Evolutionary conservation across 345 rosid genomes (phyloP).

Genomic region (Arabis alpina): DNA sequence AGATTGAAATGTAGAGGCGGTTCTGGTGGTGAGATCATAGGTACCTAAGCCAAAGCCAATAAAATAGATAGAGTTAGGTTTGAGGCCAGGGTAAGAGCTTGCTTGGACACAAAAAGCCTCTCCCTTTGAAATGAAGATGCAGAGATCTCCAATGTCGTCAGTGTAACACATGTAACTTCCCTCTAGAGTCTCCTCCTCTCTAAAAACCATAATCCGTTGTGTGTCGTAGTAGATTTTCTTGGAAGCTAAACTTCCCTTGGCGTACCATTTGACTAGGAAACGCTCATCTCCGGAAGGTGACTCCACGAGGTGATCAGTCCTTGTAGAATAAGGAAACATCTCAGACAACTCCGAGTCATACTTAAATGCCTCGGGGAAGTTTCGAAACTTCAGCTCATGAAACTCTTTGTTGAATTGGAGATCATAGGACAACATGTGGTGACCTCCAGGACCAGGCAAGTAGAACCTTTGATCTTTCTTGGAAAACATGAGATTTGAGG

Average conservation of each 20-base stretch:
- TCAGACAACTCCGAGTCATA: neutral
- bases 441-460: slow-evolving; percentile 32
- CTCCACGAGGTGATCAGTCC: neutral
- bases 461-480: slow-evolving; percentile 18
- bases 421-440: neutral
- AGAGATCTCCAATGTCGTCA: slow-evolving; percentile 1
- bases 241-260: neutral
- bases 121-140: slow-evolving; percentile 3
- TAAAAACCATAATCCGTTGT: neutral
- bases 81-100: slow-evolving; percentile 7
- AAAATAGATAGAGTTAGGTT: slow-evolving; percentile 5
- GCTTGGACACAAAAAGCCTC: slow-evolving; percentile 12
- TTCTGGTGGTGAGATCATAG: slow-evolving; percentile 10
- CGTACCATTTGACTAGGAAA: neutral
- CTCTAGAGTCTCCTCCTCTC: too few species aligned
- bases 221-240: neutral
- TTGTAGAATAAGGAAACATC: neutral
- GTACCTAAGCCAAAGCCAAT: neutral
- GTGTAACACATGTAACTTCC: neutral
- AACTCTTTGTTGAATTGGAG: neutral
- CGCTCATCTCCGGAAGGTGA: neutral
- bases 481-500: slow-evolving; percentile 15
- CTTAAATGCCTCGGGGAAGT: neutral
- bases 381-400: neutral
- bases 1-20: neutral